Evolutionary conservation across 2,329 filamentous ascomycete species (phyloP), one percentile per base, ranked within the genome.

Genomic region (Arthroderma sp.): DNA sequence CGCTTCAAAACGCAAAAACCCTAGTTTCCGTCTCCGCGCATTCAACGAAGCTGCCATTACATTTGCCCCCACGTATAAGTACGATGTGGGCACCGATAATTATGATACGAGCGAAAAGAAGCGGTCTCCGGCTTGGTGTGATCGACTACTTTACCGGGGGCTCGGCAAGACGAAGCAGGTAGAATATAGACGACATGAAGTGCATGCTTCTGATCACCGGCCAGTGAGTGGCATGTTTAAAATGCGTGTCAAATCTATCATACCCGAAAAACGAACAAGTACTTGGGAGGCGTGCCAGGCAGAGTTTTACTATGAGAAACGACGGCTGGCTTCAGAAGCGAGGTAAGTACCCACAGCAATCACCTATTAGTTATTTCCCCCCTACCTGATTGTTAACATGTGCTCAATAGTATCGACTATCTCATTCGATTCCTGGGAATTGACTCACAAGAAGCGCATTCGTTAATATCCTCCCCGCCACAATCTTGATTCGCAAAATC

Each of bases 61-160:
- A 0, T 98, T 98, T 60, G 81, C 86, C 5, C 91, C 91, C 0
- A 98, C 91, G 0, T 98, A 98, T 71, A 98, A 98, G 62, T 98
- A 98, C 61, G 91, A 98, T 55, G 86, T 96, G 0, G 88, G 88
- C 10, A 93, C 86, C 0, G 89, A 96, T 58, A 83, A 78, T 5
- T 98, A 96, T 62, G 91, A 98, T 60, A 83, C 84, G 0, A 89
- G 84, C 55, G 91, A 98, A 63, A 98, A 98, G 72, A 85, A 85
- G 62, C 78, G 91, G 41, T 83, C 85, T 22, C 91, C 91, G 0
- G 91, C 91, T 1, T 98, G 91, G 91, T 98, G 91, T 61, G 91
- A 98, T 67, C 78, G 91, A 32, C 67, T 98, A 33, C 68, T 98
- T n/a, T 94, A 86, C 55, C 77, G 88, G 22, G 86, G 86, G 22